Base-by-base conservation (phyloP, 768 basidiomycete genomes). In the Boletus patriciae region DNA sequence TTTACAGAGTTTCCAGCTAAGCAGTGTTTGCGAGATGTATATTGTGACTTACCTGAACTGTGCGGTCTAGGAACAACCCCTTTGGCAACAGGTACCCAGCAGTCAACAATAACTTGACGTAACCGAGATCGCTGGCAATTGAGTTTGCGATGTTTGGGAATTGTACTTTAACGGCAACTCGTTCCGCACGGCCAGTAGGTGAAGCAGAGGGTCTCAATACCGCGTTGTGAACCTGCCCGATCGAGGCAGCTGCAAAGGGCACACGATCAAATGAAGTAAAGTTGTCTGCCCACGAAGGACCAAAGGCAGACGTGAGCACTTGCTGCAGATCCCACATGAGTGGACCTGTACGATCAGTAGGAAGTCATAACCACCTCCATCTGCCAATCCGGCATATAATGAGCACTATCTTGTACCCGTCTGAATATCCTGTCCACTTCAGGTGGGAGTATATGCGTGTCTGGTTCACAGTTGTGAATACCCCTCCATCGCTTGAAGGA, bases 341-440 rank as follows among this genome's bases (percentile, higher is more conserved):
- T 44, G 25, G 3, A 37, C n/a, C 15, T 6, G 31, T 25, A 44
- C 6, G 27, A 40, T 38, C 2, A 57, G 10, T 11, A 45, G 11
- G 16, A 40, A 41, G 11, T 27, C 6, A 7, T 4, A 67, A 73
- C 19, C 16, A 92, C 95, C 83, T 95, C 90, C 86, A 98, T 90
- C 69, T 99, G 96, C 90, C 90, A 95, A 62, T 96, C 89, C 0
- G 96, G 96, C 96, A 99, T 99, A 70, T 98, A 98, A 71, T 99
- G 93, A 1, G 96, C 96, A 62, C 88, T 86, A 62, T 96, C 92
- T 68, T 98, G 96, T 0, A 99, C 95, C 29, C 88, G 78, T 49
- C 93, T 83, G 63, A 99, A 86, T 31, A 99, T 88, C 52, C 83
- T 80, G 66, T 98, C 94, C 4, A 98, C 73, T 61, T 96, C 93